These are phyloP conservation scores for Linderniella brevidens DNA, from an alignment of 257 asterid species.

Conservation along the genomic window DNA sequence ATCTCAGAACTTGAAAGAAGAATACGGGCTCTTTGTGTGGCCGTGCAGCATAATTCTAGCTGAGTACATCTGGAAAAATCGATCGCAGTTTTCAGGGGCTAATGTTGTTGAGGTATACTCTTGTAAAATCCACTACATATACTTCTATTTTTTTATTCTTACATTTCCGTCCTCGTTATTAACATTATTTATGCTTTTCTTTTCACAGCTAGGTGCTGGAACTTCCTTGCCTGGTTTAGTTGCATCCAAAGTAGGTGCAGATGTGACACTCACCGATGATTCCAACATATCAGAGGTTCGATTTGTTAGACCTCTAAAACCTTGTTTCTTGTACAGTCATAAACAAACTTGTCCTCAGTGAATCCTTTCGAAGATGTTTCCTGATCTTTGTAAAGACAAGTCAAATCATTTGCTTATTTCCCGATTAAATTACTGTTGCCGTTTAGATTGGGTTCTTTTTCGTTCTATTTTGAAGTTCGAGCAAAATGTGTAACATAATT, in stretches of 20 bases:
- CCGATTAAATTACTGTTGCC: too few species aligned
- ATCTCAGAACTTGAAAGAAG: constrained; percentile 78
- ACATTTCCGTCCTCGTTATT: not conserved
- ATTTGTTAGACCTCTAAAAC: not conserved
- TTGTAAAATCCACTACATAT: not conserved
- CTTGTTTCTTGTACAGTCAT: not conserved
- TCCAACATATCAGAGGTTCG: constrained; percentile 47
- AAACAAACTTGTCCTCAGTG: not conserved
- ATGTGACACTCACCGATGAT: constrained; percentile 69
- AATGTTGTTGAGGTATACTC: constrained; percentile 64
- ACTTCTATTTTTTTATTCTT: not conserved
- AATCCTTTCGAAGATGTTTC: too few species aligned
- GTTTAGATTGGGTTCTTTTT: too few species aligned
- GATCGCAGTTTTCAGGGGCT: constrained; percentile 49
- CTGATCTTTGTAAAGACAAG: too few species aligned
- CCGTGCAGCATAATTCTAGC: constrained; percentile 84
- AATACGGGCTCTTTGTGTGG: constrained; percentile 89
- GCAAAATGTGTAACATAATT: too few species aligned
- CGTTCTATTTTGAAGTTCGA: too few species aligned
- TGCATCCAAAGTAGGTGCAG: constrained; percentile 87
- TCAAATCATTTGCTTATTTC: too few species aligned
- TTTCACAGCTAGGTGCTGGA: constrained; percentile 82
- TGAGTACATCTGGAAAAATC: constrained; percentile 85
- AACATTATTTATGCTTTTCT: not conserved
- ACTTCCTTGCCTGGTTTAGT: constrained; percentile 89